Evolutionary conservation across 202 grass and related monocot genomes (phyloP).

Genomic region (Saccharum hybrid): DNA sequence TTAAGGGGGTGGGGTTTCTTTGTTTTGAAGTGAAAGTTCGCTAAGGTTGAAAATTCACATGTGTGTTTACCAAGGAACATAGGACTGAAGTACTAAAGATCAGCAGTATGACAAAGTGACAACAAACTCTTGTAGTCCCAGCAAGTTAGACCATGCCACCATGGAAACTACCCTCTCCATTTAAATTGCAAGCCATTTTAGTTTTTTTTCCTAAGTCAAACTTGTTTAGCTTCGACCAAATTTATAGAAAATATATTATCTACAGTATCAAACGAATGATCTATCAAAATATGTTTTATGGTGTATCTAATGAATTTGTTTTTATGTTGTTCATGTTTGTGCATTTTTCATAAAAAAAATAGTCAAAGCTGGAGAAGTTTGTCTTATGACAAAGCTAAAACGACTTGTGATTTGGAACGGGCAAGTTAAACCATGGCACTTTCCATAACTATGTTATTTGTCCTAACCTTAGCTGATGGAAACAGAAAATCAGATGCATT

Average conservation of each 20-base stretch:
- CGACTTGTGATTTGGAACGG: not conserved
- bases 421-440: not conserved
- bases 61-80: not conserved
- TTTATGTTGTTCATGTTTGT: not conserved
- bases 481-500: not conserved
- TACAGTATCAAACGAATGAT: not conserved
- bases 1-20: not conserved
- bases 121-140: not conserved
- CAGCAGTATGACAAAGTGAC: too few relatives aligned
- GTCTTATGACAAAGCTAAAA: not conserved
- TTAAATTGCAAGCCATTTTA: not conserved
- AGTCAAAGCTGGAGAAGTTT: not conserved
- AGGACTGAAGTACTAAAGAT: too few relatives aligned
- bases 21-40: slow-evolving; percentile 20
- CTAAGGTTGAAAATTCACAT: not conserved
- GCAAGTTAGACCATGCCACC: not conserved
- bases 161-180: not conserved
- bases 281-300: not conserved
- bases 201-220: not conserved
- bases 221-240: not conserved
- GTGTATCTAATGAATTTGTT: not conserved
- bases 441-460: not conserved
- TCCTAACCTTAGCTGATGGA: not conserved
- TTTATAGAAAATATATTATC: not conserved
- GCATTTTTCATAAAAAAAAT: not conserved